A percentile compares a stretch with the other conserved stretches of the same genome.
phyloP scores from a whole-genome alignment of 345 rosid genomes.

The Fremontodendron californicum region DNA sequence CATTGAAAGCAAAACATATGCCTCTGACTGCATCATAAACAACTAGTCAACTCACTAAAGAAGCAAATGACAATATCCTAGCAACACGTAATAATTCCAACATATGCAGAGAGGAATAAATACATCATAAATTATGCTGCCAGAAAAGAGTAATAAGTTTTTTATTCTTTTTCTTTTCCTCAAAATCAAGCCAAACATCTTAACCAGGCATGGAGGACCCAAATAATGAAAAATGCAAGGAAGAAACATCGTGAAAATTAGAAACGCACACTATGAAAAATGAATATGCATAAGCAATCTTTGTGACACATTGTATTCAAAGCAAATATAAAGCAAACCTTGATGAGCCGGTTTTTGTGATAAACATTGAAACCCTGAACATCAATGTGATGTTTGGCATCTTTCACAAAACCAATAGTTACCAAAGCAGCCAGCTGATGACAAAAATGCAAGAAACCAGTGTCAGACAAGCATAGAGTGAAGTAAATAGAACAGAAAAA shows the following conservation, averaged over 20 bases:
- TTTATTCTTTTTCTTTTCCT: not conserved
- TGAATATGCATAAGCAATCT: too few species aligned
- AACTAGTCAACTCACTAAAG: not conserved
- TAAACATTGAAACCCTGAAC: constrained; percentile 93
- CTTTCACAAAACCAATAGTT: constrained; percentile 91
- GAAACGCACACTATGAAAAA: not conserved
- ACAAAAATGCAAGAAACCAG: constrained; percentile 26
- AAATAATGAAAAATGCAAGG: not conserved
- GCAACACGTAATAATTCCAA: not conserved
- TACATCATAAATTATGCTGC: not conserved
- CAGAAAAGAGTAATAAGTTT: not conserved
- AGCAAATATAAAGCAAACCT: constrained; percentile 45
- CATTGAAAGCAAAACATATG: not conserved
- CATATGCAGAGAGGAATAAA: not conserved
- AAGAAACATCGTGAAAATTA: not conserved
- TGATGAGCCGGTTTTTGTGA: constrained; percentile 92
- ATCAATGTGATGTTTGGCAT: constrained; percentile 80
- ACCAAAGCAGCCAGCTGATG: constrained; percentile 73
- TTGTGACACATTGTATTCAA: too few species aligned
- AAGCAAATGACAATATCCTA: not conserved
- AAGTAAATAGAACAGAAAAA: not conserved
- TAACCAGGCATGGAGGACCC: not conserved
- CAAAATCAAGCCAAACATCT: not conserved
- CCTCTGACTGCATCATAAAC: not conserved
- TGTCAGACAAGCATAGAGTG: not conserved